phyloP scores from a whole-genome alignment of 495 filamentous ascomycete genomes.

The Cercophora scortea region DNA sequence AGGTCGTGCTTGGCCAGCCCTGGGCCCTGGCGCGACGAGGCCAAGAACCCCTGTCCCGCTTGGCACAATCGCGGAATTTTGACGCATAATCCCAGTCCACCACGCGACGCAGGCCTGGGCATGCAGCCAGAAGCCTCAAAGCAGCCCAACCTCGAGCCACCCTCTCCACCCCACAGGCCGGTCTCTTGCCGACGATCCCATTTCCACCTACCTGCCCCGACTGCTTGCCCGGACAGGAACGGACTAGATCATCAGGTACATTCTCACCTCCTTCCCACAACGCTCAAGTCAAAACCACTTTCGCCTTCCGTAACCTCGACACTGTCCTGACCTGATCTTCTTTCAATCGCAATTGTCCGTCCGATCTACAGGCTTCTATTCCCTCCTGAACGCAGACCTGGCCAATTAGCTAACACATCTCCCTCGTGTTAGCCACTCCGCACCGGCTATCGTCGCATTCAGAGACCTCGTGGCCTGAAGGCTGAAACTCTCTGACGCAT shows the following conservation, averaged over 20 bases:
- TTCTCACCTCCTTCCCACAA: neutral
- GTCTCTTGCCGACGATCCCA: conserved; percentile 16
- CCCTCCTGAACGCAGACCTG: neutral
- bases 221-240: too few species aligned
- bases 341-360: neutral
- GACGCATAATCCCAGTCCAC: conserved; percentile 17
- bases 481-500: conserved; percentile 30
- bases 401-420: conserved; percentile 6
- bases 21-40: too few species aligned
- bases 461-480: conserved; percentile 20
- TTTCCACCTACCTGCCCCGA: conserved; percentile 6
- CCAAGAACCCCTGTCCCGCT: conserved; percentile 5
- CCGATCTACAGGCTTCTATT: neutral
- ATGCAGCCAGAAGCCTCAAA: neutral
- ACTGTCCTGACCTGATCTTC: neutral
- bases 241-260: neutral
- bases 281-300: neutral
- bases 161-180: conserved; percentile 3
- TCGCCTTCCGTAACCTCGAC: neutral
- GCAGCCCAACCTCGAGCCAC: too few species aligned
- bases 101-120: conserved; percentile 16
- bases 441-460: conserved; percentile 15
- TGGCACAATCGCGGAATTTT: conserved; percentile 1
- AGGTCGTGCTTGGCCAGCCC: neutral
- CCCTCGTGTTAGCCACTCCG: neutral